phyloP scores from a whole-genome alignment of 768 basidiomycete species.

The Lactarius tabidus region DNA sequence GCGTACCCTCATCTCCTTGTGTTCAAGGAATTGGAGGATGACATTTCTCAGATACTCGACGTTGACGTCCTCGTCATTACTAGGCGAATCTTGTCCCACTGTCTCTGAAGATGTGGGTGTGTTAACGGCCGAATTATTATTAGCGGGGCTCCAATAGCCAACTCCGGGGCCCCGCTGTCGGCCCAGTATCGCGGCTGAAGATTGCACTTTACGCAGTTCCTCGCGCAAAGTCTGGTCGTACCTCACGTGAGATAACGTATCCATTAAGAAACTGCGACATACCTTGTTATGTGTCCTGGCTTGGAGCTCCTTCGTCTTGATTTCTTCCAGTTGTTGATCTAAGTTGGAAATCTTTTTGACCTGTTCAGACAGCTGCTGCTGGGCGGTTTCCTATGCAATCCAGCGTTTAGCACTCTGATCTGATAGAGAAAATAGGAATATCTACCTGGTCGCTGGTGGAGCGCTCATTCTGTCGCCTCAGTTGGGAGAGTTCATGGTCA shows the following conservation, averaged over 20 bases:
- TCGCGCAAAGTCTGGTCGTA: constrained; percentile 74
- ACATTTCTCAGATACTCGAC: constrained; percentile 95
- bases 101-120: constrained; percentile 40
- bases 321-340: constrained; percentile 71
- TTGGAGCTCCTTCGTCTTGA: constrained; percentile 63
- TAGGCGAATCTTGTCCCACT: constrained; percentile 31
- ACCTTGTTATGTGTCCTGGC: constrained; percentile 78
- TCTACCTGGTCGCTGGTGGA: constrained; percentile 61
- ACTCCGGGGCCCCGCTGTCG: constrained; percentile 90
- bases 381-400: constrained; percentile 38
- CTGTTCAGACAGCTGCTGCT: constrained; percentile 47
- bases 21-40: constrained; percentile 94
- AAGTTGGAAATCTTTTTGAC: constrained; percentile 46
- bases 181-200: constrained; percentile 85
- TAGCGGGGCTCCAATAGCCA: constrained; percentile 76
- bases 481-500: constrained; percentile 51
- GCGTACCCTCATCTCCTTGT: constrained; percentile 96
- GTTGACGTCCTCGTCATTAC: constrained; percentile 87
- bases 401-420: neutral
- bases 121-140: constrained; percentile 30
- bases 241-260: neutral
- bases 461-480: constrained; percentile 46
- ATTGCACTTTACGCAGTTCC: constrained; percentile 93
- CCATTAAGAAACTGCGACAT: constrained; percentile 18
- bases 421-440: constrained; percentile 1